A percentile compares a stretch with the other conserved stretches of the same genome.
Conservation (phyloP, 306 rosid species). For the Citrullus mucosospermus region DNA sequence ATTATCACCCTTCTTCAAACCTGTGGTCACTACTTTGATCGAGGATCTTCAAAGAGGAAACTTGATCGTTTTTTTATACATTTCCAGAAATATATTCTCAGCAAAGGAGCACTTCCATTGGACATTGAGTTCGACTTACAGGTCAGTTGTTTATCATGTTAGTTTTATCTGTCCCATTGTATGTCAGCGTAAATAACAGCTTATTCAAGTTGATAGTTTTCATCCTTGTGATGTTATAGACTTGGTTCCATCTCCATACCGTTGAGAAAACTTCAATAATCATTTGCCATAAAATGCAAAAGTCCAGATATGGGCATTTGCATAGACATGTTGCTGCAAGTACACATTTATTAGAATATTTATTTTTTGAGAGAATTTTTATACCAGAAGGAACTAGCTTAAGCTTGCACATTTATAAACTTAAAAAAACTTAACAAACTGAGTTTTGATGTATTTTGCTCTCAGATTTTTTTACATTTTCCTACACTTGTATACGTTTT, state of each 20-base stretch:
- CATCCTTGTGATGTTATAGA: not conserved
- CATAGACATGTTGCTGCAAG: too few species aligned
- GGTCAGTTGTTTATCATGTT: constrained; percentile 34
- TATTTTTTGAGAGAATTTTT: too few species aligned
- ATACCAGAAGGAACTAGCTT: not conserved
- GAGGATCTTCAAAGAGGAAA: constrained; percentile 96
- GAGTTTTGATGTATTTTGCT: not conserved
- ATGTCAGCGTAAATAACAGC: not conserved
- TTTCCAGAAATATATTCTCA: constrained; percentile 84
- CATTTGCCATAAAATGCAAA: too few species aligned
- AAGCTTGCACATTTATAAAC: not conserved
- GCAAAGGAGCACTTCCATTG: constrained; percentile 82
- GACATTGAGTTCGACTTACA: constrained; percentile 91
- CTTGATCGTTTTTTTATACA: constrained; percentile 75
- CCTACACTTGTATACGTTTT: not conserved
- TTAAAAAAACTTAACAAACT: too few species aligned
- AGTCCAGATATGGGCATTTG: too few species aligned
- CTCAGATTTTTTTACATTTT: not conserved
- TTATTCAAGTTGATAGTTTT: not conserved
- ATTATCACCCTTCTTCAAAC: constrained; percentile 85
- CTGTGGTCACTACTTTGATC: constrained; percentile 96
- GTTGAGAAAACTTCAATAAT: not conserved
- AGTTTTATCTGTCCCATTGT: not conserved
- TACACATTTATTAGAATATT: too few species aligned
- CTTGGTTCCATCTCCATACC: not conserved